Evolutionary conservation across 345 rosid species (phyloP).

Genomic region (Acer yangbiense): DNA sequence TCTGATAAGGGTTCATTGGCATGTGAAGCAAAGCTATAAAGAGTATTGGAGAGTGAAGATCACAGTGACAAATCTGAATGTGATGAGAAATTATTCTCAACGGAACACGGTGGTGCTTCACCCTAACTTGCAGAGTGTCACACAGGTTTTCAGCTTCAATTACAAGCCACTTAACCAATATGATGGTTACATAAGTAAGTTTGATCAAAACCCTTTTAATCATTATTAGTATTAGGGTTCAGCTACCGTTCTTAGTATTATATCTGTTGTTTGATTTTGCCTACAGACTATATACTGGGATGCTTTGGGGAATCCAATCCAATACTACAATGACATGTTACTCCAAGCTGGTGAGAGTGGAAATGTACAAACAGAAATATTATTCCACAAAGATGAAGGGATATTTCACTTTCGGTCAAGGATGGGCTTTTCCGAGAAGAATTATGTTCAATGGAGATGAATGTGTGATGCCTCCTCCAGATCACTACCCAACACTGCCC

Average conservation of each 20-base stretch:
- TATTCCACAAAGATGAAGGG: slow-evolving; percentile 58
- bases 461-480: slow-evolving; percentile 89
- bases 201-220: neutral
- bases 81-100: slow-evolving; percentile 60
- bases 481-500: slow-evolving; percentile 52
- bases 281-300: slow-evolving; percentile 77
- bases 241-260: no score
- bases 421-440: slow-evolving; percentile 88
- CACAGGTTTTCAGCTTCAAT: slow-evolving; percentile 75
- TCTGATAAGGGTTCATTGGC: slow-evolving; percentile 84
- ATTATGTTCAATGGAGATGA: slow-evolving; percentile 82
- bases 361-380: slow-evolving; percentile 70
- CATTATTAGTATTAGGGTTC: no score
- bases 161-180: slow-evolving; percentile 58
- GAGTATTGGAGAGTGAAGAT: slow-evolving; percentile 81
- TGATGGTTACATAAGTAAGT: slow-evolving; percentile 45
- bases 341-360: slow-evolving; percentile 65
- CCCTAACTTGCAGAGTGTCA: slow-evolving; percentile 63
- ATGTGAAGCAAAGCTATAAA: slow-evolving; percentile 75
- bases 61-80: slow-evolving; percentile 60
- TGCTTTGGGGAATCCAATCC: slow-evolving; percentile 75
- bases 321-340: slow-evolving; percentile 71
- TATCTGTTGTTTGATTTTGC: neutral
- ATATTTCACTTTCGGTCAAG: slow-evolving; percentile 66
- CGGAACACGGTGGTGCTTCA: slow-evolving; percentile 87